Evolutionary conservation across 2,329 filamentous ascomycete genomes (phyloP).

Genomic region (Metarhizium brunneum): DNA sequence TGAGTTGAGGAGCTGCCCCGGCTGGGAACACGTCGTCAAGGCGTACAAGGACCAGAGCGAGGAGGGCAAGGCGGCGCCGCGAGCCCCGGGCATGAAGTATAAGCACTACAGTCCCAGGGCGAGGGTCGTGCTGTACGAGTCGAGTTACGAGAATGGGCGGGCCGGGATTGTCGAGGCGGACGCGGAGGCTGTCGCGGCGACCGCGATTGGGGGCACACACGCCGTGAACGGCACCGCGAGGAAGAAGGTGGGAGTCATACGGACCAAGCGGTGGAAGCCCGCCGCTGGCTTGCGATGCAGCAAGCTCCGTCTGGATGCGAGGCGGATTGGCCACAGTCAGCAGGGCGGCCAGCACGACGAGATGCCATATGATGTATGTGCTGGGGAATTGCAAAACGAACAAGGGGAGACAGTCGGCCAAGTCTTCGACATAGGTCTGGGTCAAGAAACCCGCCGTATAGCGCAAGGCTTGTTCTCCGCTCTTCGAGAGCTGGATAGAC

Average conservation of each 20-base stretch:
- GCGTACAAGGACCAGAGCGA: slow-evolving; percentile 73
- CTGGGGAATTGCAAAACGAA: slow-evolving; percentile 28
- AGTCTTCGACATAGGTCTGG: slow-evolving; percentile 64
- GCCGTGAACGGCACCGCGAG: slow-evolving; percentile 13
- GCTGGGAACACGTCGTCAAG: slow-evolving; percentile 71
- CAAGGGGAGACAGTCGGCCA: slow-evolving; percentile 25
- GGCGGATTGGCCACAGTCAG: slow-evolving; percentile 14
- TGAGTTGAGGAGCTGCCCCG: slow-evolving; percentile 60
- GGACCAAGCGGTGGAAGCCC: slow-evolving; percentile 43
- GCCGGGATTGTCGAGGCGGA: slow-evolving; percentile 28
- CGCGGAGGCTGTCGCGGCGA: slow-evolving; percentile 11
- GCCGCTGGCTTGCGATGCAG: slow-evolving; percentile 30
- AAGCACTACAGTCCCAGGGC: slow-evolving; percentile 94
- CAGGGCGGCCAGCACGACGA: slow-evolving; percentile 10
- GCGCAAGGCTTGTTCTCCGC: slow-evolving; percentile 84
- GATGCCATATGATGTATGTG: slow-evolving; percentile 29
- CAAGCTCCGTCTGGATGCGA: slow-evolving; percentile 14
- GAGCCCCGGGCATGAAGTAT: slow-evolving; percentile 98
- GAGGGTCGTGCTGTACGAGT: slow-evolving; percentile 73
- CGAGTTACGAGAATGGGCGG: slow-evolving; percentile 26
- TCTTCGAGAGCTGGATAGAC: slow-evolving; percentile 72
- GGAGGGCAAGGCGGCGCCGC: slow-evolving; percentile 54
- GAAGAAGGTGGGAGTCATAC: slow-evolving; percentile 40
- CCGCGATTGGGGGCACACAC: slow-evolving; percentile 6
- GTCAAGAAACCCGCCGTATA: slow-evolving; percentile 60